phyloP scores from a whole-genome alignment of 148 eudicot genomes.

The Chenopodium formosanum region DNA sequence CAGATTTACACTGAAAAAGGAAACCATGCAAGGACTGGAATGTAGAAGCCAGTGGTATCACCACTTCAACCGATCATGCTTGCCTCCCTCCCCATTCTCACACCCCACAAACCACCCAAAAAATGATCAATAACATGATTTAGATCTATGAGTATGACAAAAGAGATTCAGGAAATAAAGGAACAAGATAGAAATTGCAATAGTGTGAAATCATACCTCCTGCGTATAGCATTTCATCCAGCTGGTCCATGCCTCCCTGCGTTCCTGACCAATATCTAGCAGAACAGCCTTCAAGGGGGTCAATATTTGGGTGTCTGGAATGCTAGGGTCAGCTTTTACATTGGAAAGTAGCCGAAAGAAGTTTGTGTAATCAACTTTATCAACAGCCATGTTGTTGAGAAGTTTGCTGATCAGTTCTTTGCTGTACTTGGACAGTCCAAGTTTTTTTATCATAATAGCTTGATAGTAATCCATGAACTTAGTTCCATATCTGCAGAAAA shows the following conservation, averaged over 20 bases:
- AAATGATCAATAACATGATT: too few species aligned
- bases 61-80: too few species aligned
- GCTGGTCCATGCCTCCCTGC: conserved; percentile 95
- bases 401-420: conserved; percentile 88
- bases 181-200: background rate
- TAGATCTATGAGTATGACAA: too few species aligned
- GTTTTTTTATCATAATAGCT: conserved; percentile 91
- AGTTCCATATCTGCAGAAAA: conserved; percentile 76
- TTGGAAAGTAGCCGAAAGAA: conserved; percentile 90
- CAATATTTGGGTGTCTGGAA: conserved; percentile 64
- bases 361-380: conserved; percentile 98
- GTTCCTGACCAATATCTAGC: conserved; percentile 93
- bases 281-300: conserved; percentile 83
- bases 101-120: too few species aligned
- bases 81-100: too few species aligned
- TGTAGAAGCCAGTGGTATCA: too few species aligned
- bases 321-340: conserved; percentile 70
- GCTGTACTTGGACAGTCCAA: conserved; percentile 85
- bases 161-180: background rate
- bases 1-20: too few species aligned
- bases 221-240: conserved; percentile 80
- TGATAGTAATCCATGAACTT: conserved; percentile 98
- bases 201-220: conserved; percentile 53
- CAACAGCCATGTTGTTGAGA: conserved; percentile 97
- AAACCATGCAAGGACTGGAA: too few species aligned